Percentiles rank a stretch among this genome's conserved stretches.
These are phyloP conservation scores for Calonectria crousiana DNA, from an alignment of 2,329 filamentous ascomycete species.

Conservation along the genomic window DNA sequence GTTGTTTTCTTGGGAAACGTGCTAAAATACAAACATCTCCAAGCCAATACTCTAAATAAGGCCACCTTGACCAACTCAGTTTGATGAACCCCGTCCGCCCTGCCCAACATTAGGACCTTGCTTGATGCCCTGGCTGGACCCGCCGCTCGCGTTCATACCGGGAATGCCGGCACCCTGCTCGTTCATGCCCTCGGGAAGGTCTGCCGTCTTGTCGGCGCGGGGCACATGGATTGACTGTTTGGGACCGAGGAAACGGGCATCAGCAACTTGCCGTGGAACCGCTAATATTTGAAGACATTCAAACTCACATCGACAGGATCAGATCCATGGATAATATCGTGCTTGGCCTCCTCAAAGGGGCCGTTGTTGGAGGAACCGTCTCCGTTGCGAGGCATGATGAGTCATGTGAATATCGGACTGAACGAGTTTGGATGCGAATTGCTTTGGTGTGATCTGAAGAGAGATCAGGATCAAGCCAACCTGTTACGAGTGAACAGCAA, in stretches of 20 bases:
- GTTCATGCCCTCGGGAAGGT: slow-evolving; percentile 56
- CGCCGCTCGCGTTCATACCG: slow-evolving; percentile 57
- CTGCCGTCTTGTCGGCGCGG: slow-evolving; percentile 63
- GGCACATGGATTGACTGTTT: slow-evolving; percentile 51
- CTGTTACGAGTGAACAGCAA: not conserved
- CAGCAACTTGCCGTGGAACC: not conserved
- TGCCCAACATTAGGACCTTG: slow-evolving; percentile 56
- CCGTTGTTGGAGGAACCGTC: slow-evolving; percentile 62
- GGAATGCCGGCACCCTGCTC: slow-evolving; percentile 58
- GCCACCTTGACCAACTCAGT: slow-evolving; percentile 13
- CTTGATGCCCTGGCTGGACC: slow-evolving; percentile 57
- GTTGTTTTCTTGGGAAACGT: not conserved
- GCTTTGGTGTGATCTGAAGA: not conserved
- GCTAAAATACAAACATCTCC: not conserved
- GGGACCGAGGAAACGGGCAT: not conserved
- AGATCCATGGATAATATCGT: slow-evolving; percentile 60
- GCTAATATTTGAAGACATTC: not conserved
- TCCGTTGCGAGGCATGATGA: slow-evolving; percentile 64
- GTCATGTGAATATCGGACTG: not conserved
- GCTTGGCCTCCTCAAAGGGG: slow-evolving; percentile 52
- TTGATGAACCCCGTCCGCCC: slow-evolving; percentile 46
- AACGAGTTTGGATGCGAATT: not conserved
- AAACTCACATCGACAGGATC: slow-evolving; percentile 53
- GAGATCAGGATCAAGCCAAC: not conserved
- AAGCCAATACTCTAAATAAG: not conserved